phyloP scores from a whole-genome alignment of 1,139 yeast species.

The Hyphopichia wangnamkhiaoensis region DNA sequence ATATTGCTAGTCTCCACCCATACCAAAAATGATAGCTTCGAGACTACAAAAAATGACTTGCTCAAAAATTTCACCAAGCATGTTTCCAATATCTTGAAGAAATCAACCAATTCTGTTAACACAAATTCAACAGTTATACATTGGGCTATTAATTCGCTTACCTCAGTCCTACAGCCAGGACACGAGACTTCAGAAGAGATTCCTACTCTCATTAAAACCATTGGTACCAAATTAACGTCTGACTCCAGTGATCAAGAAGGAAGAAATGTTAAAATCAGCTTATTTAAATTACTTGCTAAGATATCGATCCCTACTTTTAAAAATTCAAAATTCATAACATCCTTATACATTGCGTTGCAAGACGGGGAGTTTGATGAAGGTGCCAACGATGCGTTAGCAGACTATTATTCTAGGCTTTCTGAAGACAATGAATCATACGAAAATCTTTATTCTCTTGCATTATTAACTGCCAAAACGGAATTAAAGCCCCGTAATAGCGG shows the following conservation, averaged over 20 bases:
- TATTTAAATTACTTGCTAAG: slow-evolving; percentile 31
- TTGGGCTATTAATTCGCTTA: slow-evolving; percentile 10
- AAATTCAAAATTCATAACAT: slow-evolving; percentile 16
- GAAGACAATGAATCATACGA: slow-evolving; percentile 11
- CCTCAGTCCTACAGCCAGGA: slow-evolving; percentile 2
- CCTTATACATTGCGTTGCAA: slow-evolving; percentile 20
- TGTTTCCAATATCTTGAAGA: neutral
- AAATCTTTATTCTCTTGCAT: slow-evolving; percentile 9
- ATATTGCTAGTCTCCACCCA: neutral
- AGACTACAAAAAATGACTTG: neutral
- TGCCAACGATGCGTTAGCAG: slow-evolving; percentile 11
- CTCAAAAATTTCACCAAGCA: neutral
- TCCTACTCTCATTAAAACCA: slow-evolving; percentile 5
- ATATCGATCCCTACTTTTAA: slow-evolving; percentile 10
- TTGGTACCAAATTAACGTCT: slow-evolving; percentile 8
- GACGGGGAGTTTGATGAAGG: slow-evolving; percentile 7
- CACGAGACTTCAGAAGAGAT: neutral
- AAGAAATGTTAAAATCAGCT: slow-evolving; percentile 14
- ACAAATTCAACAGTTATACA: neutral
- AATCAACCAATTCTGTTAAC: neutral
- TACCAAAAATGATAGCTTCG: neutral
- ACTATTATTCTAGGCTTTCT: slow-evolving; percentile 14
- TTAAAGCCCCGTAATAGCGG: slow-evolving; percentile 8
- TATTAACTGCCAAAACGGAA: slow-evolving; percentile 11
- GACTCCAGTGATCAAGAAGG: slow-evolving; percentile 3